A percentile compares a stretch with the other conserved stretches of the same genome.
These are phyloP conservation scores for Nakazawaea populi DNA, from an alignment of 805 yeast genomes.

Conservation along the genomic window DNA sequence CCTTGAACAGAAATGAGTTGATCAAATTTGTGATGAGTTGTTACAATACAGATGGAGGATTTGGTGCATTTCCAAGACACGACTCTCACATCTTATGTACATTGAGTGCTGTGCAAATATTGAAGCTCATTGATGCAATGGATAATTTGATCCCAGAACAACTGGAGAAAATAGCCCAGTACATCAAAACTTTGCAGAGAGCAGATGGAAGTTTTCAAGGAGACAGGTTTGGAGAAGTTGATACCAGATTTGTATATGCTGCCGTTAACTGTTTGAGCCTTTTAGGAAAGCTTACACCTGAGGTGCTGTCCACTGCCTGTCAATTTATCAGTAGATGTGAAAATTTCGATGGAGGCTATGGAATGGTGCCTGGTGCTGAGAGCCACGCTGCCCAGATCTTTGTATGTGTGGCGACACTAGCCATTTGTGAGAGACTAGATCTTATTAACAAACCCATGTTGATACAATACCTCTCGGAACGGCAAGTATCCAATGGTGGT, in stretches of 20 bases:
- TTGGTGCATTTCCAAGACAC: conserved; percentile 84
- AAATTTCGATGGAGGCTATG: conserved; percentile 96
- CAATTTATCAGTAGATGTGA: conserved; percentile 62
- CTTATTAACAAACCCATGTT: conserved; percentile 40
- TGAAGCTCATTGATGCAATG: conserved; percentile 59
- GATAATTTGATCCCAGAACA: conserved; percentile 29
- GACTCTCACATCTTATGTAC: conserved; percentile 87
- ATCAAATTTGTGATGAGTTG: conserved; percentile 67
- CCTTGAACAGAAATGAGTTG: conserved; percentile 57
- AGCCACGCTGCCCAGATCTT: conserved; percentile 91
- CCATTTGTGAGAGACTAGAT: conserved; percentile 58
- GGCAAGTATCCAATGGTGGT: conserved; percentile 87
- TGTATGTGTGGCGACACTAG: conserved; percentile 77
- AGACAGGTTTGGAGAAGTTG: conserved; percentile 88
- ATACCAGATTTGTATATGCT: conserved; percentile 83
- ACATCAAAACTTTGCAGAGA: conserved; percentile 39
- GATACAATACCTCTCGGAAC: conserved; percentile 85
- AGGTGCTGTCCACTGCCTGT: conserved; percentile 56
- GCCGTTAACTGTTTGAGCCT: conserved; percentile 72
- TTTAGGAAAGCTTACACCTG: conserved; percentile 50
- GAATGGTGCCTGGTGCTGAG: conserved; percentile 90
- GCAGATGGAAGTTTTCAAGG: conserved; percentile 79
- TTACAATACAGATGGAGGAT: conserved; percentile 64
- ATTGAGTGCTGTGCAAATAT: conserved; percentile 77
- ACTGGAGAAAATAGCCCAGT: conserved; percentile 25